phyloP scores from a whole-genome alignment of 805 yeast species.

The Middelhovenomyces tepae region DNA sequence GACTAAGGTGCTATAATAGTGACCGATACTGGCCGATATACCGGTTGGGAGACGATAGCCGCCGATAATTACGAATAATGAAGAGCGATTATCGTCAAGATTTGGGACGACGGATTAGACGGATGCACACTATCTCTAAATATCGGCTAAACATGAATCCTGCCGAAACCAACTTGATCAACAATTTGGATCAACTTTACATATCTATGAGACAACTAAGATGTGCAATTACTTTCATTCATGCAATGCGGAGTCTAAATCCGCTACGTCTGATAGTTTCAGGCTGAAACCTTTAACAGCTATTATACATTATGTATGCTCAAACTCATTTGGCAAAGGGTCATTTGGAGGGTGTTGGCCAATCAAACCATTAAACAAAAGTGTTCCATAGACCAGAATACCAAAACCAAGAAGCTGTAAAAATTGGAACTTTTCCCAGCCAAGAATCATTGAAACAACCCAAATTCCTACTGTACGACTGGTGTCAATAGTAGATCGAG shows the following conservation, averaged over 20 bases:
- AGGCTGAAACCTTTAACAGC: not conserved
- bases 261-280: too few relatives aligned
- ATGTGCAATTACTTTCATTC: not conserved
- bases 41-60: not conserved
- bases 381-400: conserved; percentile 59
- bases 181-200: not conserved
- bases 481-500: conserved; percentile 71
- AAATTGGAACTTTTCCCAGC: conserved; percentile 65
- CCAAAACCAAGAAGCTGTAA: conserved; percentile 58
- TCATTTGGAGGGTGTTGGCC: not conserved
- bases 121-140: not conserved
- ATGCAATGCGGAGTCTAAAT: not conserved
- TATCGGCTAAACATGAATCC: not conserved
- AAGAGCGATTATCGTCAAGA: not conserved
- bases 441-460: conserved; percentile 57
- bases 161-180: not conserved
- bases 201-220: not conserved
- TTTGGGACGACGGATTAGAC: not conserved
- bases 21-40: not conserved
- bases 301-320: conserved; percentile 2
- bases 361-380: conserved; percentile 63
- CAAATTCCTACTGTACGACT: conserved; percentile 69
- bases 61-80: not conserved
- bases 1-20: not conserved
- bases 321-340: conserved; percentile 2